phyloP scores from a whole-genome alignment of 495 filamentous ascomycete species.

The Neurospora tetrasperma region DNA sequence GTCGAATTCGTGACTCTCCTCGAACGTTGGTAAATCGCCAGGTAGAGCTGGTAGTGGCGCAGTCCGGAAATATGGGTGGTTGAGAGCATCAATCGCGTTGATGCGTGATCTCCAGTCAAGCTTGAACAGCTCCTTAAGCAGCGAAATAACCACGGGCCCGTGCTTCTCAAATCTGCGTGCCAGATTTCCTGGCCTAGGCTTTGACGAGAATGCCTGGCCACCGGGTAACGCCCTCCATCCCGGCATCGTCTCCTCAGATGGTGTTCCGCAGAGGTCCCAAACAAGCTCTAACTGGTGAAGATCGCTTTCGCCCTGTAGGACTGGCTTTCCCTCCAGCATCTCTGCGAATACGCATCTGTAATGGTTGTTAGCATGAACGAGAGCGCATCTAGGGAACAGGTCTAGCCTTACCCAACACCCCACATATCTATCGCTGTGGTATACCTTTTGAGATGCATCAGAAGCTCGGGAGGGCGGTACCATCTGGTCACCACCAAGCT shows the following conservation, averaged over 20 bases:
- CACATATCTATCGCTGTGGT: conserved; percentile 97
- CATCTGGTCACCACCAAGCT: conserved; percentile 90
- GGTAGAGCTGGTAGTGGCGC: conserved; percentile 69
- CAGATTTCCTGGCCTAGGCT: conserved; percentile 58
- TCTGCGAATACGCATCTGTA: conserved; percentile 89
- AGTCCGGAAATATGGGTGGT: conserved; percentile 83
- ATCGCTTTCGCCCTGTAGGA: conserved; percentile 83
- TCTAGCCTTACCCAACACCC: conserved; percentile 71
- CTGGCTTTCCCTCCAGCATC: conserved; percentile 92
- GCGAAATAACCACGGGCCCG: conserved; percentile 51
- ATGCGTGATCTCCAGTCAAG: conserved; percentile 82
- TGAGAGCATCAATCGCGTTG: conserved; percentile 88
- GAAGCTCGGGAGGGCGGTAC: conserved; percentile 91
- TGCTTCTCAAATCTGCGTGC: conserved; percentile 62
- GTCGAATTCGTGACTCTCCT: conserved; percentile 94
- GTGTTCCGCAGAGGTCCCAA: conserved; percentile 86
- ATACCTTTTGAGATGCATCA: conserved; percentile 77
- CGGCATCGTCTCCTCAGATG: conserved; percentile 87
- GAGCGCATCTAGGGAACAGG: background rate
- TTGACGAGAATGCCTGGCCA: conserved; percentile 52
- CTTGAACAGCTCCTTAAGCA: conserved; percentile 72
- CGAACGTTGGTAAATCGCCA: conserved; percentile 74
- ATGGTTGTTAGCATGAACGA: conserved; percentile 18
- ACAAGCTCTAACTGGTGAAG: conserved; percentile 82
- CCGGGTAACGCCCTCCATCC: conserved; percentile 76